Conservation (phyloP, 345 rosid species). For the Brassica rapa region DNA sequence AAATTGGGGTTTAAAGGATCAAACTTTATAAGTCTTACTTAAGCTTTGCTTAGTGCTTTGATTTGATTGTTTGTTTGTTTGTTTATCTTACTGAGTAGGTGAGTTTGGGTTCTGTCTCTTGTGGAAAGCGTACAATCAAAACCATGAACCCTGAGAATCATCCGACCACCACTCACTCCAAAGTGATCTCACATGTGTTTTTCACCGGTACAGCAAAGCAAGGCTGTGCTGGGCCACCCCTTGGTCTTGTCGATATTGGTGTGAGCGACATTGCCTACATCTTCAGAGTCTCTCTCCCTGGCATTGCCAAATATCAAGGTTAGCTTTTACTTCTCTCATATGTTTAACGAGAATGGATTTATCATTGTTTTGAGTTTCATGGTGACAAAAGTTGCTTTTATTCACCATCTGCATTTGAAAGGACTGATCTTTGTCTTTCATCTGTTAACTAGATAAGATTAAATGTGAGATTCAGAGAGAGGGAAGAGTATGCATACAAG, state of each 20-base stretch:
- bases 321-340: too few species aligned
- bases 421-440: neutral
- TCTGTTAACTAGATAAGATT: conserved; percentile 47
- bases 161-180: conserved; percentile 17
- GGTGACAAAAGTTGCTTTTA: neutral
- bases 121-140: neutral
- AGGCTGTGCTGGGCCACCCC: conserved; percentile 51
- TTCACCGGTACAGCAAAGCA: conserved; percentile 62
- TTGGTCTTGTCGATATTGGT: conserved; percentile 76
- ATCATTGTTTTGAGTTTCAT: neutral
- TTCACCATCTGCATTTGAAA: neutral
- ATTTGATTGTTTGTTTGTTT: conserved; percentile 2
- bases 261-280: conserved; percentile 60
- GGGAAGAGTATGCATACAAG: conserved; percentile 64
- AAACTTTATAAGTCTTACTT: neutral
- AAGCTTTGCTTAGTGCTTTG: conserved; percentile 4
- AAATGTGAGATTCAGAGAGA: conserved; percentile 54
- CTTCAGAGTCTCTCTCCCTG: conserved; percentile 72
- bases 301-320: conserved; percentile 53
- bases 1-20: neutral
- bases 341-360: neutral
- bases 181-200: conserved; percentile 39
- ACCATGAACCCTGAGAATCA: conserved; percentile 32
- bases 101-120: neutral
- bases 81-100: conserved; percentile 5